Conservation (phyloP, 2,329 filamentous ascomycete genomes). For the Neofusicoccum kwambonambiense region DNA sequence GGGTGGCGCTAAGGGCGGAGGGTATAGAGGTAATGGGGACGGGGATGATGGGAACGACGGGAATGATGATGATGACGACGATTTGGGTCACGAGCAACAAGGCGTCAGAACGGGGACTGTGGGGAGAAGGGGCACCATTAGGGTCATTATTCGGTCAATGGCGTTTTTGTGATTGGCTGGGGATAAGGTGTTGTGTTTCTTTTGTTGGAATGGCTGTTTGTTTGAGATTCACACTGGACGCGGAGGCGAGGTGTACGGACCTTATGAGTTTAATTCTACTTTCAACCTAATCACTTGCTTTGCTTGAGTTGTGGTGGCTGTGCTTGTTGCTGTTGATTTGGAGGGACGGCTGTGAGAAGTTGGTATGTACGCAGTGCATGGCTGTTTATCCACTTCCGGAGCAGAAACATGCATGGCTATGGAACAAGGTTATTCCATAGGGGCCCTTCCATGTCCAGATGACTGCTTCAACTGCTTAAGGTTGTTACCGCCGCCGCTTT, state of each 20-base stretch:
- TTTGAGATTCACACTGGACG: background rate
- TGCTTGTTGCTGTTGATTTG: background rate
- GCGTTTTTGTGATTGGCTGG: constrained; percentile 12
- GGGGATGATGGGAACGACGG: background rate
- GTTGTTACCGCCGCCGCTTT: background rate
- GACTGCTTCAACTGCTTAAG: background rate
- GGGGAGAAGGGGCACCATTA: background rate
- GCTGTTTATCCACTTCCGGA: background rate
- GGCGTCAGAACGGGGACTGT: background rate
- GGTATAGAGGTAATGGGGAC: background rate
- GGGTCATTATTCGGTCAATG: constrained; percentile 8
- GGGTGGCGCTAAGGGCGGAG: constrained; percentile 12
- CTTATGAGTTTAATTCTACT: background rate
- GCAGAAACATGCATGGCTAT: background rate
- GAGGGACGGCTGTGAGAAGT: too few species aligned
- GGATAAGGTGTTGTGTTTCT: background rate
- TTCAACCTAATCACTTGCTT: background rate
- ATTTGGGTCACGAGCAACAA: background rate
- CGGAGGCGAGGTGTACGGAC: background rate
- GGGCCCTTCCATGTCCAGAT: background rate
- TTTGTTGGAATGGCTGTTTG: background rate
- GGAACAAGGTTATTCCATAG: background rate
- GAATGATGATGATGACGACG: background rate
- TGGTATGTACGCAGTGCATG: too few species aligned
- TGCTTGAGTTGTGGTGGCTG: too few species aligned